Percentiles rank a stretch among this genome's conserved stretches.
These are phyloP conservation scores for Epithele typhae DNA, from an alignment of 768 basidiomycete genomes.

Conservation along the genomic window DNA sequence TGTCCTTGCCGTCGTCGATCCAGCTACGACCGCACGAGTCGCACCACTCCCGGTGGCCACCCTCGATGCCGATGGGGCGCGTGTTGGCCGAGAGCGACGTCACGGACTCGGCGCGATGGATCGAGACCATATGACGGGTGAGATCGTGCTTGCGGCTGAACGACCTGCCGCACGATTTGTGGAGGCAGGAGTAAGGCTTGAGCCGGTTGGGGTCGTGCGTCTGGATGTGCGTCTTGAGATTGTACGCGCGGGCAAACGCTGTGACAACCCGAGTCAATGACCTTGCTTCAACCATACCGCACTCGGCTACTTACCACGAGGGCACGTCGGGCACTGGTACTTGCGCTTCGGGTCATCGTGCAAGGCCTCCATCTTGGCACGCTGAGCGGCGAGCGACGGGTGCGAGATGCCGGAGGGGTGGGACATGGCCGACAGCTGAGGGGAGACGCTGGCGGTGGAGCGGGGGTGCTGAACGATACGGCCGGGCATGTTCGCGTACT, in stretches of 20 bases:
- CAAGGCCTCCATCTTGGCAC: constrained; percentile 33
- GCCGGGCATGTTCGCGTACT: constrained; percentile 20
- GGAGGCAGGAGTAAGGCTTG: constrained; percentile 87
- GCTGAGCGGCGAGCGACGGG: constrained; percentile 20
- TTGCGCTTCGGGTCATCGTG: constrained; percentile 71
- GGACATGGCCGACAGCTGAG: constrained; percentile 41
- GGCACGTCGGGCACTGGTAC: constrained; percentile 72
- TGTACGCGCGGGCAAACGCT: constrained; percentile 93
- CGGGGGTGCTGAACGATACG: constrained; percentile 37
- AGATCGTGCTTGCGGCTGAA: constrained; percentile 95
- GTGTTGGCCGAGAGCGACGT: constrained; percentile 33
- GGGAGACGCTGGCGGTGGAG: constrained; percentile 52
- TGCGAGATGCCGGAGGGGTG: constrained; percentile 30
- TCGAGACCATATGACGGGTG: constrained; percentile 82
- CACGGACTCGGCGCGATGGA: constrained; percentile 68
- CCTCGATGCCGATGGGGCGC: constrained; percentile 65
- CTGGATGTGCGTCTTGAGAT: constrained; percentile 92
- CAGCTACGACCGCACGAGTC: constrained; percentile 69
- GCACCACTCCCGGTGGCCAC: constrained; percentile 64
- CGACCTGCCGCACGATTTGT: constrained; percentile 80
- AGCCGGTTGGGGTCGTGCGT: constrained; percentile 91
- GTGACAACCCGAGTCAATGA: constrained; percentile 8
- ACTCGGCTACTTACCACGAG: constrained; percentile 65
- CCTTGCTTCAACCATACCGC: not conserved
- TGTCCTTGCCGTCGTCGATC: constrained; percentile 42